Evolutionary conservation across 257 asterid genomes (phyloP).

Genomic region (Solanum lycopersicoides): DNA sequence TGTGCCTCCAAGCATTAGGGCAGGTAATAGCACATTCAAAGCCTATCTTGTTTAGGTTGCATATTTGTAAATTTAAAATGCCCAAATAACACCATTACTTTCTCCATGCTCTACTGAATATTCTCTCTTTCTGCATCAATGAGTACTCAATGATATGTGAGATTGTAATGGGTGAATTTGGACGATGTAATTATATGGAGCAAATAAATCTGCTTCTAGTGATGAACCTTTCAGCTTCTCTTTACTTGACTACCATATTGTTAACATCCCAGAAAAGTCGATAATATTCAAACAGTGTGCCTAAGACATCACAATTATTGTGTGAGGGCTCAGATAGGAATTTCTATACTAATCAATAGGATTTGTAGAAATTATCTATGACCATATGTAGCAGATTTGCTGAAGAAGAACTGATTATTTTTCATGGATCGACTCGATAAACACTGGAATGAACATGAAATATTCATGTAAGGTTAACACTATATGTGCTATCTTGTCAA

Average conservation of each 20-base stretch:
- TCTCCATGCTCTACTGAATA: background rate
- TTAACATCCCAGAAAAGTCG: background rate
- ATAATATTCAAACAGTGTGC: background rate
- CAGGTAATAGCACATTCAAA: conserved; percentile 47
- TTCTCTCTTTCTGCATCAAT: background rate
- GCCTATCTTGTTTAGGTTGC: background rate
- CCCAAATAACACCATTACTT: background rate
- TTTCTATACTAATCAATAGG: background rate
- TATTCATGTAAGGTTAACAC: background rate
- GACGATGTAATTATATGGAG: background rate
- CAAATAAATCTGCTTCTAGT: background rate
- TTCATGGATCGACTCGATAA: background rate
- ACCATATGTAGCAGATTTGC: background rate
- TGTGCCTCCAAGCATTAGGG: conserved; percentile 93
- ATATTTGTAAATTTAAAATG: background rate
- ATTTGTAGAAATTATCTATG: background rate
- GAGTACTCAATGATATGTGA: background rate
- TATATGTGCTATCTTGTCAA: background rate
- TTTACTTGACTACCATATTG: background rate
- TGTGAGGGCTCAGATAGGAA: background rate
- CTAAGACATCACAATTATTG: background rate
- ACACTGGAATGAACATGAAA: background rate
- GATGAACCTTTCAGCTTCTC: background rate
- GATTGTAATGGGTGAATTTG: background rate
- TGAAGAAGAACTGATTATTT: background rate